These are phyloP conservation scores for Tolypocladium ovalisporum DNA, from an alignment of 2,329 filamentous ascomycete species.

Conservation along the genomic window DNA sequence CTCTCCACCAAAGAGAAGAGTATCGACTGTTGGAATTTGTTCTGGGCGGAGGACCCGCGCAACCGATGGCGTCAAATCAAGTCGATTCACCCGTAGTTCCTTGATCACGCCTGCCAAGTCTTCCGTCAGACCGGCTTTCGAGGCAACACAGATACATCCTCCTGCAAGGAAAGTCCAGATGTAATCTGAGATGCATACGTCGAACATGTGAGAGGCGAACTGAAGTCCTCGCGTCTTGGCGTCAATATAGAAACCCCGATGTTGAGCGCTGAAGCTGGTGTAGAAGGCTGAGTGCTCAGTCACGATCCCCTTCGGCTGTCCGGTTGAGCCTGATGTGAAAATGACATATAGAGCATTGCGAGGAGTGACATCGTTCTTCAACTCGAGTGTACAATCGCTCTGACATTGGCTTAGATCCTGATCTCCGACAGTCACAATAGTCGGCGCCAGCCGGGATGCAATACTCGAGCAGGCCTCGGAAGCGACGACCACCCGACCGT, in stretches of 20 bases:
- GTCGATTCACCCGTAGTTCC: not conserved
- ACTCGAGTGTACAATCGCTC: not conserved
- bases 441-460: not conserved
- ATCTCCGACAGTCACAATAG: not conserved
- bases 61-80: not conserved
- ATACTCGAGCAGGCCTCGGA: not conserved
- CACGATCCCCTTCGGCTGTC: not conserved
- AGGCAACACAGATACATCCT: conserved; percentile 3
- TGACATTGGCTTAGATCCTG: not conserved
- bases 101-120: not conserved
- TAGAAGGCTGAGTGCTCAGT: not conserved
- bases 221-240: not conserved
- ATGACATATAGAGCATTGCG: not conserved
- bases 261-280: not conserved
- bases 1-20: conserved; percentile 1
- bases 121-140: not conserved
- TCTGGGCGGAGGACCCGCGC: not conserved
- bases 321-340: conserved; percentile 3
- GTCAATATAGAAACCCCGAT: not conserved
- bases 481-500: not conserved
- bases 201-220: conserved; percentile 3
- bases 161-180: conserved; percentile 2
- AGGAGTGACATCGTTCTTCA: not conserved
- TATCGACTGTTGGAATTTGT: not conserved
- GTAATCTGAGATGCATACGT: conserved; percentile 2